Base-by-base conservation (phyloP, 1,284 basidiomycete species). In the Hymenochaete sp. region DNA sequence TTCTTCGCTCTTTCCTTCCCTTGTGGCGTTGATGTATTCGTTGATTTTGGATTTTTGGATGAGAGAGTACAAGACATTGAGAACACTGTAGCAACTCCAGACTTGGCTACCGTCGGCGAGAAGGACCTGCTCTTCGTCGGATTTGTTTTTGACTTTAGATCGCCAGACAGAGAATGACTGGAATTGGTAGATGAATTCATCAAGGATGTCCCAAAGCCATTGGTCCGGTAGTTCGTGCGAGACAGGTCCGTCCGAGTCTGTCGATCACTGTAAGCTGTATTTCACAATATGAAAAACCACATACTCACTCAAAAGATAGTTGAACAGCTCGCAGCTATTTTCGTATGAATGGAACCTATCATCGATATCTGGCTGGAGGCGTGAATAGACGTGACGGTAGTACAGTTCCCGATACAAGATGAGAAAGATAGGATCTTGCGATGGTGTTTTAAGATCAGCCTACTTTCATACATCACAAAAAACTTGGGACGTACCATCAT, bases 181-280 rank as follows among this genome's bases (percentile, higher is more conserved):
- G 73, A 95, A 98, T 63, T 98, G 95, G 68, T 97, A 98, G 57
- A 98, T 96, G 65, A 98, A 98, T 61, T 98, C 95, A 68, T 98
- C 95, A 58, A 98, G 86, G 66, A 98, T 97, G 63, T 98, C 95
- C 90, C 93, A 98, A 4, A 98, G 69, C 95, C 95, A 98, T 64
- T 97, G 93, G 52, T 93, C 89, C 0, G 95, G 95, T 11, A 98
- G 78, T 56, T 95, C 84, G 44, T 98, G 80, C 13, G 82, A 66
- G 0, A 98, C 93, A 1, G 95, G 95, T 0, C 89, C 90, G 52
- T 97, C 92, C 18, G 90, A 93, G 65, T 96, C 89, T 88, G 53
- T 8, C 27, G 6, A 25, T 21, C 22, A 18, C 29, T 42, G 28
- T n/a, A 38, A 35, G 36, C 58, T 40, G 38, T 26, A 26, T 49